Evolutionary conservation across 2,329 filamentous ascomycete genomes (phyloP), one percentile per base, ranked within the genome.

Genomic region (Phymatotrichopsis omnivora): DNA sequence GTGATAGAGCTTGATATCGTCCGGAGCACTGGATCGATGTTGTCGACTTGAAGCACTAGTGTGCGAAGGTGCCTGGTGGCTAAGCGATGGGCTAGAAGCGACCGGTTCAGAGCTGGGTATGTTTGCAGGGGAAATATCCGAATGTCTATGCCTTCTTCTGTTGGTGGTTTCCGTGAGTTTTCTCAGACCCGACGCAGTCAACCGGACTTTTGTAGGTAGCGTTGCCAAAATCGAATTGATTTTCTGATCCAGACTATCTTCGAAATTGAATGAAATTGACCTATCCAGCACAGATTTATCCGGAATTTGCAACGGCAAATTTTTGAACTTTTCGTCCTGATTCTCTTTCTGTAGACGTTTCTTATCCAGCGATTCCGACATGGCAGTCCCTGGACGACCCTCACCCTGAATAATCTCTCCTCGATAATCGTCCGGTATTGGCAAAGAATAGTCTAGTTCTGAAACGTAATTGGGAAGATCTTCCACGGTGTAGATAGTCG

Each of bases 1-100:
- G 64, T 96, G 87, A 59, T 96, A 98, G 2, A 95, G 72, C 62
- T 87, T 86, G 59, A 94, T 87, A 49, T 89, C 87, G 38, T 35
- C 34, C 16, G 32, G 42, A 8, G 23, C 12, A 20, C 42, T 37
- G 22, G 12, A 3, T 7, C n/a, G 38, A 19, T 27, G 23, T 32
- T 16, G 23, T 34, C 8, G 8, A 11, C 8, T 10, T 16, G 12
- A 20, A 7, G 31, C 35, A 8, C 30, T 12, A 8, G 31, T 17
- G 23, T 35, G 27, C 20, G 22, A 19, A 10, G 29, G 12, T n/a
- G n/a, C n/a, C 12, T 17, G 16, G 11, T 28, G 36, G 17, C 23
- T 17, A 6, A 12, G 17, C 8, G 42, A 39, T 8, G 19, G 16
- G 7, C 8, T 12, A 20, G 44, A 42, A n/a, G 24, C 20, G 16